Evolutionary conservation across 2,329 filamentous ascomycete species (phyloP).

Genomic region (Macrophomina phaseolina): DNA sequence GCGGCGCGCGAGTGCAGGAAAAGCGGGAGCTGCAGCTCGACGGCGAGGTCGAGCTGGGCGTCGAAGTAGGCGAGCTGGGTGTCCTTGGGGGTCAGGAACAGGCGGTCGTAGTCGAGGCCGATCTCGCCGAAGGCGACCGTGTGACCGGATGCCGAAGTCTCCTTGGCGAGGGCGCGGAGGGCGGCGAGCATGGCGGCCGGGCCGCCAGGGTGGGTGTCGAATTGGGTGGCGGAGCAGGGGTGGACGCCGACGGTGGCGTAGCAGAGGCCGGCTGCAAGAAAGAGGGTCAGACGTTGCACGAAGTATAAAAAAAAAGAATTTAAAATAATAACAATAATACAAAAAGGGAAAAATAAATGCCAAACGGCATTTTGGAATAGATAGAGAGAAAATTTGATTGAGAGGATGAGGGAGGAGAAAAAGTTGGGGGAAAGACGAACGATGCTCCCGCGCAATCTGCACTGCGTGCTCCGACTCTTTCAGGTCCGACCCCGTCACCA

Average conservation of each 20-base stretch:
- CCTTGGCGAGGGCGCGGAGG: slow-evolving; percentile 68
- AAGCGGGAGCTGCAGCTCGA: slow-evolving; percentile 78
- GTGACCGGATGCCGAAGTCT: slow-evolving; percentile 57
- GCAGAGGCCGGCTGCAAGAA: slow-evolving; percentile 70
- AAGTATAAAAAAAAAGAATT: neutral
- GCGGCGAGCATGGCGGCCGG: slow-evolving; percentile 57
- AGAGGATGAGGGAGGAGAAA: neutral
- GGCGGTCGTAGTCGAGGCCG: slow-evolving; percentile 92
- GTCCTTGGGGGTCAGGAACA: slow-evolving; percentile 79
- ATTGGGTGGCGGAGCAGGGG: slow-evolving; percentile 83
- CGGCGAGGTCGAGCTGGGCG: slow-evolving; percentile 78
- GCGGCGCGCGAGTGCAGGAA: slow-evolving; percentile 93
- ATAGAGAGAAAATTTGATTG: too few relatives aligned
- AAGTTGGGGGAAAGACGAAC: slow-evolving; percentile 55
- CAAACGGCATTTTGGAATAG: neutral
- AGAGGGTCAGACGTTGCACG: neutral
- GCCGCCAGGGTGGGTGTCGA: slow-evolving; percentile 67
- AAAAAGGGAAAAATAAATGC: neutral
- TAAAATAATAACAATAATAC: neutral
- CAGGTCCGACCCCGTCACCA: slow-evolving; percentile 91
- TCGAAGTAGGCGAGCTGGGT: slow-evolving; percentile 86
- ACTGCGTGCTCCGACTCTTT: slow-evolving; percentile 77
- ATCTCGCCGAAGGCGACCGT: slow-evolving; percentile 91
- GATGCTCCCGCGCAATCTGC: slow-evolving; percentile 73
- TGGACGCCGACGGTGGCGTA: slow-evolving; percentile 94